These are phyloP conservation scores for Metschnikowia lunata DNA, from an alignment of 805 yeast species.

Conservation along the genomic window DNA sequence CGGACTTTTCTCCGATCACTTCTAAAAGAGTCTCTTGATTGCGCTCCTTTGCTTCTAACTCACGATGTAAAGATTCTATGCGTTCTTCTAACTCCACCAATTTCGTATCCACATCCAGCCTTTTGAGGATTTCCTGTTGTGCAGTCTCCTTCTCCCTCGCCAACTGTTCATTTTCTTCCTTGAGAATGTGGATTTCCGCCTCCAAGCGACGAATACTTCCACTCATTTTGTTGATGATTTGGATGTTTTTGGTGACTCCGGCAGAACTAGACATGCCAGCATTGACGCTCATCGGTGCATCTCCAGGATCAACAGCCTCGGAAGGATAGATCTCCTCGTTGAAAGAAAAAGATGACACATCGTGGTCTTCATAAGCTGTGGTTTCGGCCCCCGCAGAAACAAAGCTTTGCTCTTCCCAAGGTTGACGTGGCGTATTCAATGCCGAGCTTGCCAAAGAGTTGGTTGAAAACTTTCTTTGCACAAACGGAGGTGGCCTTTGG, in stretches of 20 bases:
- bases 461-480: conserved; percentile 3
- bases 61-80: conserved; percentile 24
- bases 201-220: conserved; percentile 75
- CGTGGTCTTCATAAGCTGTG: conserved; percentile 4
- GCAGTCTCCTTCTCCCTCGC: conserved; percentile 58
- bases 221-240: conserved; percentile 69
- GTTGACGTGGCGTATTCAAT: conserved; percentile 6
- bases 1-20: conserved; percentile 82
- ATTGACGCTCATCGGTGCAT: conserved; percentile 6
- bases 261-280: conserved; percentile 8
- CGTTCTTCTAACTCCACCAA: conserved; percentile 26
- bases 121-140: conserved; percentile 60
- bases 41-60: conserved; percentile 32
- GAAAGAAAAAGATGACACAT: conserved; percentile 27
- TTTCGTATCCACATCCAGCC: conserved; percentile 23
- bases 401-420: conserved; percentile 17
- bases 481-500: conserved; percentile 1
- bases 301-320: conserved; percentile 12
- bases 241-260: conserved; percentile 39
- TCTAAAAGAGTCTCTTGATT: conserved; percentile 58
- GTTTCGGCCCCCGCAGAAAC: conserved; percentile 1
- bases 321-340: conserved; percentile 31
- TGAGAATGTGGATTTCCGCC: conserved; percentile 62
- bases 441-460: conserved; percentile 6
- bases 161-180: conserved; percentile 56